Conservation (phyloP, 306 rosid species). For the Fragaria vesca region DNA sequence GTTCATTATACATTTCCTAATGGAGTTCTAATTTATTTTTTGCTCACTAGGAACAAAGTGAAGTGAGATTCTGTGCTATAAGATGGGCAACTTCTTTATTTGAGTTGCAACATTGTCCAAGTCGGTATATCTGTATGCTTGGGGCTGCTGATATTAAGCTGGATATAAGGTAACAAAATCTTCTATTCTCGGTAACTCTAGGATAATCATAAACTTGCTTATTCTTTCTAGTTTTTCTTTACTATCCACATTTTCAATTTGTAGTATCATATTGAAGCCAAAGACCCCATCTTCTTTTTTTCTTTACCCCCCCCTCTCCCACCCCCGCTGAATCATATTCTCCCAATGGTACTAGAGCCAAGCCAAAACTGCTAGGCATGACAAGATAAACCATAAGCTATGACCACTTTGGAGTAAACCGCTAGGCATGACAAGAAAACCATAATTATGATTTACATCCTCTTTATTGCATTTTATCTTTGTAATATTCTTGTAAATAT, state of each 20-base stretch:
- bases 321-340: neutral
- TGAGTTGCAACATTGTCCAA: conserved; percentile 83
- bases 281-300: neutral
- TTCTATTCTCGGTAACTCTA: conserved; percentile 4
- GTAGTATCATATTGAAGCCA: neutral
- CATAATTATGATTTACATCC: neutral
- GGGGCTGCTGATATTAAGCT: conserved; percentile 79
- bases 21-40: conserved; percentile 25
- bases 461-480: neutral
- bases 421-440: neutral
- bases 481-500: neutral
- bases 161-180: conserved; percentile 70
- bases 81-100: conserved; percentile 92
- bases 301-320: neutral
- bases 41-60: conserved; percentile 72
- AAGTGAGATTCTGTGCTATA: conserved; percentile 78
- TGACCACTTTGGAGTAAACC: neutral
- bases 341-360: neutral
- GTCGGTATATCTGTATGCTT: conserved; percentile 88
- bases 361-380: neutral
- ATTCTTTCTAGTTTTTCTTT: neutral
- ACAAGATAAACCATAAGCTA: neutral
- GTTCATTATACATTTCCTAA: neutral
- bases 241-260: neutral
- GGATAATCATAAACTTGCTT: neutral